phyloP scores from a whole-genome alignment of 805 yeast genomes.

The Pichia cephalocereana region DNA sequence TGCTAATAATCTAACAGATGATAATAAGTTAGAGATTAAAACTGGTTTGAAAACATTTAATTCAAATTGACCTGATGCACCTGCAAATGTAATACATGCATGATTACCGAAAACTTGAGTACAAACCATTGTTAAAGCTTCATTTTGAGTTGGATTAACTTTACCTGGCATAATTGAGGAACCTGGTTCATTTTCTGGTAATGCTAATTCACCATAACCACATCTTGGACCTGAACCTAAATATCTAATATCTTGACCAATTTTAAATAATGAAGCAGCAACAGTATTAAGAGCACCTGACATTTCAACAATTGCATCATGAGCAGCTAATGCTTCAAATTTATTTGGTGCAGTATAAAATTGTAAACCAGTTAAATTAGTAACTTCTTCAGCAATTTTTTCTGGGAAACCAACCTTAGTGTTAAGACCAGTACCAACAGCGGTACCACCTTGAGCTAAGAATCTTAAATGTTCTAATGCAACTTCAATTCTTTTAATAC shows the following conservation, averaged over 20 bases:
- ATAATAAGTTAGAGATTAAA: constrained; percentile 80
- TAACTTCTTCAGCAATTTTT: constrained; percentile 77
- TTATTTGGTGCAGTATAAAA: constrained; percentile 96
- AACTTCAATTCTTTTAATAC: constrained; percentile 76
- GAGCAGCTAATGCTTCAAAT: constrained; percentile 98
- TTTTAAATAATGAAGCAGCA: constrained; percentile 88
- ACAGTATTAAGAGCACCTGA: constrained; percentile 95
- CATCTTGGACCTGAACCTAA: constrained; percentile 99
- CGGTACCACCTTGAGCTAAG: constrained; percentile 99
- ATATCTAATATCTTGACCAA: constrained; percentile 96
- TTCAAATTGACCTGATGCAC: constrained; percentile 98
- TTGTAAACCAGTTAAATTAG: constrained; percentile 77
- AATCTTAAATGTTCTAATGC: constrained; percentile 65
- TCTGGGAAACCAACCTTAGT: constrained; percentile 85
- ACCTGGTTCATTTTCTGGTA: constrained; percentile 99
- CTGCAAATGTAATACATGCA: constrained; percentile 90
- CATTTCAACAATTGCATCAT: constrained; percentile 96
- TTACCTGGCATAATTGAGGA: constrained; percentile 99
- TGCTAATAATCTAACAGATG: constrained; percentile 79
- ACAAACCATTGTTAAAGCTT: constrained; percentile 97
- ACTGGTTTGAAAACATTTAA: constrained; percentile 97
- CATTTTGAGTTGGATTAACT: constrained; percentile 98
- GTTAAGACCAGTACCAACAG: constrained; percentile 98
- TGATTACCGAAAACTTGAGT: constrained; percentile 97
- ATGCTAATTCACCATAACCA: constrained; percentile 91